A percentile compares a stretch with the other conserved stretches of the same genome.
These are phyloP conservation scores for Boletellus ananas DNA, from an alignment of 768 basidiomycete genomes.

Conservation along the genomic window DNA sequence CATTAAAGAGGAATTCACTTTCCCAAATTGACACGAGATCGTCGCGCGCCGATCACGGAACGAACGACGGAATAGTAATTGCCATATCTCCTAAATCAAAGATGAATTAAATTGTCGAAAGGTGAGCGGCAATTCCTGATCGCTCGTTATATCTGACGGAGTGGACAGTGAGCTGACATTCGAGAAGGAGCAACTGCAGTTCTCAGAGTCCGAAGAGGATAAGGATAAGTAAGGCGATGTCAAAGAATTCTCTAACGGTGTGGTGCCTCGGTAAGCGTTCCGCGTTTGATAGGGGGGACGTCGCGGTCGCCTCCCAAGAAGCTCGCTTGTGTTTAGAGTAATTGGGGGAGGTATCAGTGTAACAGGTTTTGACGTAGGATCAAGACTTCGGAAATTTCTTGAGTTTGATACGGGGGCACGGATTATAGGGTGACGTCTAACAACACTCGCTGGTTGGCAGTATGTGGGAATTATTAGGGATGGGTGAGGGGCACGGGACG, in stretches of 20 bases:
- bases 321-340: not conserved
- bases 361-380: not conserved
- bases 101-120: not conserved
- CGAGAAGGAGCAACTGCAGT: slow-evolving; percentile 1
- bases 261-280: not conserved
- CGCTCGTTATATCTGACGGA: not conserved
- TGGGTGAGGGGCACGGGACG: slow-evolving; percentile 16
- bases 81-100: not conserved
- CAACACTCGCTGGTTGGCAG: not conserved
- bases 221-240: slow-evolving; percentile 1
- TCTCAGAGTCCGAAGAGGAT: slow-evolving; percentile 1
- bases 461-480: slow-evolving; percentile 1
- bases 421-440: not conserved
- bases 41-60: not conserved
- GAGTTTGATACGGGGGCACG: not conserved
- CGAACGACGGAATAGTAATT: not conserved
- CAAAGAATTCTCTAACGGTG: slow-evolving; percentile 8
- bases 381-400: slow-evolving; percentile 2
- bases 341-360: slow-evolving; percentile 8
- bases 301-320: not conserved
- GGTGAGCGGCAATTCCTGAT: not conserved
- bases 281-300: not conserved
- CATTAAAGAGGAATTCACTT: too few relatives aligned
- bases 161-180: not conserved
- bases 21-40: not conserved